Evolutionary conservation across 2,329 filamentous ascomycete species (phyloP).

Genomic region (Aspergillus bombycis): DNA sequence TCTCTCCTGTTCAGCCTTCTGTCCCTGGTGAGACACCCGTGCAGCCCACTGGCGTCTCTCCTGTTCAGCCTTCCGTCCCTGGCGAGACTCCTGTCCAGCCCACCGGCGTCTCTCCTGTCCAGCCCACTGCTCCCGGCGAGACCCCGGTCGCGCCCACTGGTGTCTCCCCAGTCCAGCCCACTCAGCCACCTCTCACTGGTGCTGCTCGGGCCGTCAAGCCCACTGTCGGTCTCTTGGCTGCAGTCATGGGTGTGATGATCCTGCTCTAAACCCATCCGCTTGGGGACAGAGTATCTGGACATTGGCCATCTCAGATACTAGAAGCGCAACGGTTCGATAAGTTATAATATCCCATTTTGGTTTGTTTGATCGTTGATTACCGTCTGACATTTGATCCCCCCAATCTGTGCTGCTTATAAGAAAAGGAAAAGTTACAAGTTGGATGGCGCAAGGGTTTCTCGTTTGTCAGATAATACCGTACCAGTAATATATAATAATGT

Average conservation of each 20-base stretch:
- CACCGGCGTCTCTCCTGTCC: background rate
- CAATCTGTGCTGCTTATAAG: background rate
- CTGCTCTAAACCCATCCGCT: slow-evolving; percentile 35
- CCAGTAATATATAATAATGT: slow-evolving; percentile 41
- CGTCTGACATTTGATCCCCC: slow-evolving; percentile 7
- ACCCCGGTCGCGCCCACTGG: slow-evolving; percentile 9
- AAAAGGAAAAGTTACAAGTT: slow-evolving; percentile 8
- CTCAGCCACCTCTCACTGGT: slow-evolving; percentile 32
- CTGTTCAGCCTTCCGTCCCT: slow-evolving; percentile 10
- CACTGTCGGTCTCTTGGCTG: slow-evolving; percentile 40
- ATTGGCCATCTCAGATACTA: background rate
- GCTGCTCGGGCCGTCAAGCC: slow-evolving; percentile 41
- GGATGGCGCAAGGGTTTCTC: background rate
- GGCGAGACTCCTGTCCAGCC: background rate
- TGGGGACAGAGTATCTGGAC: background rate
- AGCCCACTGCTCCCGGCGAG: background rate
- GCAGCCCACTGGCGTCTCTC: background rate
- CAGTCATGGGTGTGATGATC: slow-evolving; percentile 41
- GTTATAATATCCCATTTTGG: background rate
- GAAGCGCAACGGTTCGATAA: background rate
- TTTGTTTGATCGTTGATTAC: background rate
- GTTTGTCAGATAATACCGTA: slow-evolving; percentile 11
- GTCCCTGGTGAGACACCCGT: slow-evolving; percentile 2
- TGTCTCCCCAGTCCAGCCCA: slow-evolving; percentile 16
- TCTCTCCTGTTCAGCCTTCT: slow-evolving; percentile 1